Conservation (phyloP, 768 basidiomycete species). For the Mycena floridula region DNA sequence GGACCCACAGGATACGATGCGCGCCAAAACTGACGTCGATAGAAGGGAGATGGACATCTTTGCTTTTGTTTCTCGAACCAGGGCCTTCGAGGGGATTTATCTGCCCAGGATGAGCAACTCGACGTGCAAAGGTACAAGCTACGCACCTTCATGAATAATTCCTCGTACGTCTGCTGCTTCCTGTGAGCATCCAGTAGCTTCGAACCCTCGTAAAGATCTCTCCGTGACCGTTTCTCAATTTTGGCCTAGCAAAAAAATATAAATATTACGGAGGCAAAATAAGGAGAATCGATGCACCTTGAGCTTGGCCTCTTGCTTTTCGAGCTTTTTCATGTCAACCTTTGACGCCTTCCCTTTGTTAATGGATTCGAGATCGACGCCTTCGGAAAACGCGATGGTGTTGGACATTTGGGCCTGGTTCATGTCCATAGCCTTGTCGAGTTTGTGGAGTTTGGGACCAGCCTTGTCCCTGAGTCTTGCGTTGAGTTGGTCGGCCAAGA, state of each 20-base stretch:
- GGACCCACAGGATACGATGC: slow-evolving; percentile 77
- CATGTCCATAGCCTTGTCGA: slow-evolving; percentile 87
- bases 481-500: slow-evolving; percentile 60
- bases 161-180: slow-evolving; percentile 98
- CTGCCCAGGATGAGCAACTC: slow-evolving; percentile 24
- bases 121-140: neutral
- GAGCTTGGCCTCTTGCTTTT: slow-evolving; percentile 96
- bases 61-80: slow-evolving; percentile 88
- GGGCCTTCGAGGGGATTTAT: slow-evolving; percentile 89
- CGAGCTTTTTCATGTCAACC: slow-evolving; percentile 92
- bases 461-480: slow-evolving; percentile 49
- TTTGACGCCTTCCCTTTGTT: slow-evolving; percentile 95
- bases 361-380: slow-evolving; percentile 85
- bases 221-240: slow-evolving; percentile 89
- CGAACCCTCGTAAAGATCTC: slow-evolving; percentile 93
- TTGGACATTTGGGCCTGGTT: slow-evolving; percentile 75
- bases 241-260: too few relatives aligned
- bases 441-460: slow-evolving; percentile 64
- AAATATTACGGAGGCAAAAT: too few relatives aligned
- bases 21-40: slow-evolving; percentile 97
- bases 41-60: slow-evolving; percentile 90
- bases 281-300: too few relatives aligned
- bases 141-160: slow-evolving; percentile 93
- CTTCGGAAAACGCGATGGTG: slow-evolving; percentile 74
- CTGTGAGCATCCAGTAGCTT: slow-evolving; percentile 89